Evolutionary conservation across 495 filamentous ascomycete genomes (phyloP).

Genomic region (Aspergillus avenaceus): DNA sequence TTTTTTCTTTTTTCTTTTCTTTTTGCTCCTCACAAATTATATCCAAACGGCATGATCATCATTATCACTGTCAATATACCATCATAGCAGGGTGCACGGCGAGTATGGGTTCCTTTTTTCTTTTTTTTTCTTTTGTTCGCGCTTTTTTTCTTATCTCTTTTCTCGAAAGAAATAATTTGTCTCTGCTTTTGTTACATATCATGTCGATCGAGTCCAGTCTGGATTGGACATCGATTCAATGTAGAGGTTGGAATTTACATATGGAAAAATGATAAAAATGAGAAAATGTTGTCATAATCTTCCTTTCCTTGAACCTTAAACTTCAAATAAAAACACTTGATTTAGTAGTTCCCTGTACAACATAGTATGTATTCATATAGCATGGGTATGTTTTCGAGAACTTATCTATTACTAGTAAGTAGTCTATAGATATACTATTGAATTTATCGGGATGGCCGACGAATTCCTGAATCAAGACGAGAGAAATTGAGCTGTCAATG

Average conservation of each 20-base stretch:
- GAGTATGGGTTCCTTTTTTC: constrained; percentile 22
- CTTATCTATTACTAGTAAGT: no score
- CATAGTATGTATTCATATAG: background rate
- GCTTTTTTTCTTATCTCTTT: constrained; percentile 11
- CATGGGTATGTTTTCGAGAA: no score
- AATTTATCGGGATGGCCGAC: no score
- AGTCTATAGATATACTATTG: no score
- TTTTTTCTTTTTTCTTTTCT: constrained; percentile 10
- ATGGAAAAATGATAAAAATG: constrained; percentile 10
- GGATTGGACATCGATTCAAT: constrained; percentile 13
- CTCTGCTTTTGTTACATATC: constrained; percentile 15
- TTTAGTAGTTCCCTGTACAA: no score
- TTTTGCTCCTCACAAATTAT: constrained; percentile 17
- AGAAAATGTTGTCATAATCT: background rate
- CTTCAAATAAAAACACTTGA: no score
- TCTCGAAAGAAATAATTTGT: constrained; percentile 6
- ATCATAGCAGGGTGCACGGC: constrained; percentile 29
- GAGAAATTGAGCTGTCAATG: no score
- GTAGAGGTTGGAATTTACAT: constrained; percentile 25
- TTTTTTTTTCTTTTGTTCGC: constrained; percentile 11
- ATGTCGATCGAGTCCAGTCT: constrained; percentile 7
- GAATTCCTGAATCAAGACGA: no score
- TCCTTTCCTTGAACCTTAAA: no score
- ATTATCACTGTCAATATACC: constrained; percentile 26
- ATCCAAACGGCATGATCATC: constrained; percentile 19